A percentile compares a stretch with the other conserved stretches of the same genome.
Evolutionary conservation across 129 eudicot genomes (phyloP).

Genomic region (Escallonia herrerae): DNA sequence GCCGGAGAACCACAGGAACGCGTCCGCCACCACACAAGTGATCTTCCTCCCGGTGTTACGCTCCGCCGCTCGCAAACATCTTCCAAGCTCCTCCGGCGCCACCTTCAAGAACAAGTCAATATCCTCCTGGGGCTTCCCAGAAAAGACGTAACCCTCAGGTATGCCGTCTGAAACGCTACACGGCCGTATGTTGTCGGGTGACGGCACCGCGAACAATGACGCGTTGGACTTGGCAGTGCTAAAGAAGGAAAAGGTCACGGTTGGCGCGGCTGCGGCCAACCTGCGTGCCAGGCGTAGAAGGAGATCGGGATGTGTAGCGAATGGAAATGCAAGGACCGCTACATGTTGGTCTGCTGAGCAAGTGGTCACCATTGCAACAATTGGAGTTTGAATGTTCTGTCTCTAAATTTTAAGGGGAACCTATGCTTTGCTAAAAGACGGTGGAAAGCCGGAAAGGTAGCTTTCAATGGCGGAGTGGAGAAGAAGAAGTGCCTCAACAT

Average conservation of each 20-base stretch:
- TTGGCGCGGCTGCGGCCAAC: conserved; percentile 25
- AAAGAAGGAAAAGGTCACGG: conserved; percentile 26
- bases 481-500: no score
- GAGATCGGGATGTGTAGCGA: conserved; percentile 32
- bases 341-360: conserved; percentile 6
- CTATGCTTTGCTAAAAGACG: no score
- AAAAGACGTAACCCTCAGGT: conserved; percentile 19
- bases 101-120: conserved; percentile 21
- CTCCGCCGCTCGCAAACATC: conserved; percentile 20
- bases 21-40: conserved; percentile 30
- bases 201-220: neutral
- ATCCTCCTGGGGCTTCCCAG: conserved; percentile 10
- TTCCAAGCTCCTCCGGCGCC: conserved; percentile 13
- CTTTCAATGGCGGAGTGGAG: no score
- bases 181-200: conserved; percentile 4
- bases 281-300: conserved; percentile 16
- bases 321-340: conserved; percentile 38
- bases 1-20: conserved; percentile 35
- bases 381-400: no score
- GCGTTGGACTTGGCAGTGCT: conserved; percentile 18
- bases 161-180: conserved; percentile 14
- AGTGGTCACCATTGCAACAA: no score
- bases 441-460: no score
- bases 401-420: no score
- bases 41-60: conserved; percentile 21